Conservation (phyloP, 805 yeast genomes). For the Candida jianshihensis region DNA sequence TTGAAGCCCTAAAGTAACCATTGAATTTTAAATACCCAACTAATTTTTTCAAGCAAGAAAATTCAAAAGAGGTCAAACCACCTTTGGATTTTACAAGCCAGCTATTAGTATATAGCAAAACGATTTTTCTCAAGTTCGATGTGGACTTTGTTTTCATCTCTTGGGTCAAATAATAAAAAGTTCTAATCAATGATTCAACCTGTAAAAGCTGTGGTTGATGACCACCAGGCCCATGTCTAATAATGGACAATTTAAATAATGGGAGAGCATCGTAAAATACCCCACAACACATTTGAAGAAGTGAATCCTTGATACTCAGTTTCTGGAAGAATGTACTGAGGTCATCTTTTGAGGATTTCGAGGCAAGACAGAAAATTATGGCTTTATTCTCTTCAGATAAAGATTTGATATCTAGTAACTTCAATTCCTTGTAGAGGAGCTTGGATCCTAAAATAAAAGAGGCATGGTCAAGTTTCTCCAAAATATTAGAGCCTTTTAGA, state of each 20-base stretch:
- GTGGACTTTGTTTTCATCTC: slow-evolving; percentile 28
- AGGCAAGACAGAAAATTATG: slow-evolving; percentile 11
- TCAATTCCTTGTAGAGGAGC: slow-evolving; percentile 4
- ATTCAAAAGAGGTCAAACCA: slow-evolving; percentile 11
- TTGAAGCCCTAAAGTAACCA: slow-evolving; percentile 11
- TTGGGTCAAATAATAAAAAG: slow-evolving; percentile 26
- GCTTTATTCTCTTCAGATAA: slow-evolving; percentile 15
- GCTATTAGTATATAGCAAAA: slow-evolving; percentile 23
- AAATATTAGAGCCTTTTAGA: slow-evolving; percentile 5
- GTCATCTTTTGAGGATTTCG: slow-evolving; percentile 8
- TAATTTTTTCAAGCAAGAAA: slow-evolving; percentile 10
- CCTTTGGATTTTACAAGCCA: slow-evolving; percentile 23
- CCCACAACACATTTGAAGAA: slow-evolving; percentile 20
- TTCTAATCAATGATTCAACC: slow-evolving; percentile 26
- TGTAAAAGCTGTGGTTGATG: slow-evolving; percentile 2
- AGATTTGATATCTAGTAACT: slow-evolving; percentile 1
- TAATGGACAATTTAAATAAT: slow-evolving; percentile 6
- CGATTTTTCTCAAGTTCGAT: slow-evolving; percentile 24
- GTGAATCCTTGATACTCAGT: slow-evolving; percentile 11
- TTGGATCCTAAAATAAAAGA: slow-evolving; percentile 7
- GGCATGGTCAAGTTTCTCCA: slow-evolving; percentile 13
- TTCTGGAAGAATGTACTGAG: slow-evolving; percentile 5
- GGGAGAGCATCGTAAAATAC: slow-evolving; percentile 11
- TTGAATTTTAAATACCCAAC: slow-evolving; percentile 17
- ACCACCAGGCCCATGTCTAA: neutral